These are phyloP conservation scores for Misopates orontium DNA, from an alignment of 257 asterid species.

Conservation along the genomic window DNA sequence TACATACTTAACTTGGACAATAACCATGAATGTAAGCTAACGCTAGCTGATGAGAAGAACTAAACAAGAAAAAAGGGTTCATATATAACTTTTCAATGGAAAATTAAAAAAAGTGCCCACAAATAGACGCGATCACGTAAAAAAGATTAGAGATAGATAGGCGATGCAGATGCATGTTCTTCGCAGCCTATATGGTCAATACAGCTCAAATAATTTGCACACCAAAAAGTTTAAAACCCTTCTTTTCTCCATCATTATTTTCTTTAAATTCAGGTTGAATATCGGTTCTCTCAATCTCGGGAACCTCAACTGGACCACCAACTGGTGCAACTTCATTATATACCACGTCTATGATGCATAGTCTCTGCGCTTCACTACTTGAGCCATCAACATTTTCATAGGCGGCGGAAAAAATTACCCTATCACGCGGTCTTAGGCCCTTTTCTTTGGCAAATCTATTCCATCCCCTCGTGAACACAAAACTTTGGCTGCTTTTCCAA, in stretches of 20 bases:
- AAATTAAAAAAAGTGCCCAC: too few species aligned
- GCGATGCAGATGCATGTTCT: too few species aligned
- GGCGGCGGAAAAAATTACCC: conserved; percentile 36
- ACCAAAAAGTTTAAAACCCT: conserved; percentile 19
- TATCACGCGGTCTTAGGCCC: conserved; percentile 41
- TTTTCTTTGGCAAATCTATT: conserved; percentile 49
- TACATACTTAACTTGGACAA: too few species aligned
- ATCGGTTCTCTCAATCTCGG: background rate
- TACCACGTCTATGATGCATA: conserved; percentile 32
- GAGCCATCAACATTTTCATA: conserved; percentile 33
- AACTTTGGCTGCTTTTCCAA: conserved; percentile 73
- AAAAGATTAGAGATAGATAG: too few species aligned
- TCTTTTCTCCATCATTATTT: conserved; percentile 2
- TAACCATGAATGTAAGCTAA: too few species aligned
- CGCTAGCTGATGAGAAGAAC: too few species aligned
- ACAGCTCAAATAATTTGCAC: conserved; percentile 12
- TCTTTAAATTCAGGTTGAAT: background rate
- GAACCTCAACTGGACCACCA: background rate
- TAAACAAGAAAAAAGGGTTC: too few species aligned
- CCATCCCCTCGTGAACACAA: conserved; percentile 71
- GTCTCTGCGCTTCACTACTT: conserved; percentile 7
- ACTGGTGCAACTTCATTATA: background rate
- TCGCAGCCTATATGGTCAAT: background rate
- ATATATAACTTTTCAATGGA: too few species aligned
- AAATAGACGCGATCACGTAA: too few species aligned